These are phyloP conservation scores for Penicillium paxilli DNA, from an alignment of 495 filamentous ascomycete genomes.

Conservation along the genomic window DNA sequence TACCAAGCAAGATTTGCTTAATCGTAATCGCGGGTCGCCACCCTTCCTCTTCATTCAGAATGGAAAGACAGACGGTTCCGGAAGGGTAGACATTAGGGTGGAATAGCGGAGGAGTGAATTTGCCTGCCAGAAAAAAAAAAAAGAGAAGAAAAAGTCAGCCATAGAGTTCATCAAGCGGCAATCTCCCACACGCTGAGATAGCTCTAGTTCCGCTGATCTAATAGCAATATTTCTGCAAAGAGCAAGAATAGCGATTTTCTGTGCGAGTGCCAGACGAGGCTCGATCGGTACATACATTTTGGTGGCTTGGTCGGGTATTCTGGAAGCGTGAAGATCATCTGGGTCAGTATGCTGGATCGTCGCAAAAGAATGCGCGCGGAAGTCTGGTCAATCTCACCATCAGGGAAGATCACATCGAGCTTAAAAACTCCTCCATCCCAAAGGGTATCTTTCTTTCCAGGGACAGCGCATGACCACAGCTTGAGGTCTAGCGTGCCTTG, in stretches of 20 bases:
- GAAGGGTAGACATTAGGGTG: constrained; percentile 99
- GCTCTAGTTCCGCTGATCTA: no score
- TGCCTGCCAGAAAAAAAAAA: constrained; percentile 61
- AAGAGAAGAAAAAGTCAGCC: background rate
- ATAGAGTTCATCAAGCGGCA: background rate
- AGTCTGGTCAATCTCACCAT: constrained; percentile 62
- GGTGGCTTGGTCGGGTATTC: constrained; percentile 99
- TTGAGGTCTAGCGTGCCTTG: constrained; percentile 88
- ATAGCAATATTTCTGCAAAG: no score
- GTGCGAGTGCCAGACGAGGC: no score
- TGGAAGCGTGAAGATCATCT: constrained; percentile 36
- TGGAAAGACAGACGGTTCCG: constrained; percentile 95
- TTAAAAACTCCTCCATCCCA: constrained; percentile 98
- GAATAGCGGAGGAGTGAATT: constrained; percentile 94
- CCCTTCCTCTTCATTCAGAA: constrained; percentile 96
- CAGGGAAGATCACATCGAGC: constrained; percentile 86
- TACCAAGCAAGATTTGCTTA: constrained; percentile 93
- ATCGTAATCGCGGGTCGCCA: constrained; percentile 99
- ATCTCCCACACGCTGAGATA: no score
- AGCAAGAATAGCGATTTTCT: no score
- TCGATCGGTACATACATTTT: constrained; percentile 77
- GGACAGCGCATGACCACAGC: constrained; percentile 93
- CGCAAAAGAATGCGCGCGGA: constrained; percentile 10
- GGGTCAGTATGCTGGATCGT: constrained; percentile 12
- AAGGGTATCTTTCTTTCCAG: constrained; percentile 91